Conservation (phyloP, 116 monocot species). For the Dioscorea cayenensis region DNA sequence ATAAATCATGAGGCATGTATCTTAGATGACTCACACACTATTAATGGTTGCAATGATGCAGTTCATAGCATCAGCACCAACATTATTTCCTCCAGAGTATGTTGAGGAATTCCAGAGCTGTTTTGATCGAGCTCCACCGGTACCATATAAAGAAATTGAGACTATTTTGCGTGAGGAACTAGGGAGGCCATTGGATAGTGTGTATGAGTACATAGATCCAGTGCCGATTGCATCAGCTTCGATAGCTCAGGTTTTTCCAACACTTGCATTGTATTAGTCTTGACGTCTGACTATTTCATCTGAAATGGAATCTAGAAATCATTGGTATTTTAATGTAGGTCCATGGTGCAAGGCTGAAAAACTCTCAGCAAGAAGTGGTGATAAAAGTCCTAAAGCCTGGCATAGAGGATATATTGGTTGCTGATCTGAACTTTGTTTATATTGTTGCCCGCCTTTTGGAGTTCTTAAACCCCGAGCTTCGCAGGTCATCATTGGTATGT, state of each 20-base stretch:
- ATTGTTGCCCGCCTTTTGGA: constrained; percentile 78
- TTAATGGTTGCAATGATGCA: constrained; percentile 27
- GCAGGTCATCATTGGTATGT: constrained; percentile 75
- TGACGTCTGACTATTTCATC: constrained; percentile 5
- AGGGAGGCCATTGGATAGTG: constrained; percentile 64
- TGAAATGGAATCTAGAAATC: constrained; percentile 3
- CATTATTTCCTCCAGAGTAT: constrained; percentile 90
- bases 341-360: constrained; percentile 83
- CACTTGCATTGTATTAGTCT: neutral
- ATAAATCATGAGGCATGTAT: neutral
- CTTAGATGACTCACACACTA: neutral
- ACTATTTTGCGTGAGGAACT: constrained; percentile 65
- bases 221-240: constrained; percentile 94
- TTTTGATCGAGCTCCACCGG: constrained; percentile 80
- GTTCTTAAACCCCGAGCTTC: constrained; percentile 85
- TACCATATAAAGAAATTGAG: constrained; percentile 83
- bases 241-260: constrained; percentile 70
- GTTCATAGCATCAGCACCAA: constrained; percentile 97
- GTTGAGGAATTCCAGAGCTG: constrained; percentile 92
- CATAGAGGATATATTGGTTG: constrained; percentile 83
- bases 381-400: constrained; percentile 96
- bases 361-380: constrained; percentile 77
- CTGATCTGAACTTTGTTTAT: constrained; percentile 93
- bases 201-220: constrained; percentile 90
- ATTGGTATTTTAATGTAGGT: constrained; percentile 39